Evolutionary conservation across 768 basidiomycete species (phyloP), one percentile per base, ranked within the genome.

Genomic region (Rhodotorula babjevae): DNA sequence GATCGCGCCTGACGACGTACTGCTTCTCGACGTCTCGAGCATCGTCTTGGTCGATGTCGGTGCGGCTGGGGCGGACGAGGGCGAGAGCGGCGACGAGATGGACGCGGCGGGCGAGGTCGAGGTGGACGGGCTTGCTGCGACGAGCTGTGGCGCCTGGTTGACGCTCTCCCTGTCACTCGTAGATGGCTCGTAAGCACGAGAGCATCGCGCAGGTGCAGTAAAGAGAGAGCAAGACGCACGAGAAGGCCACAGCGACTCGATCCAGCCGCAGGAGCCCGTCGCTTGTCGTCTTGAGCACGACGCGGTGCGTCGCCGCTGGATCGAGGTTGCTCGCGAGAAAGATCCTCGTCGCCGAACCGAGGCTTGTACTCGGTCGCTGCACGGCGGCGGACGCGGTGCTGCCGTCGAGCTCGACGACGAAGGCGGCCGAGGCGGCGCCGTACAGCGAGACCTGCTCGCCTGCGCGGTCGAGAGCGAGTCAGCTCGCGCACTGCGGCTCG

Each of bases 381-480:
- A 27, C 1, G 27, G 6, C 31, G 36, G 21, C 3, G n/a, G 19
- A 8, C 12, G 2, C 25, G 40, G 25, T 25, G 4, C 2, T 21
- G 19, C 53, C 60, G 60, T 68, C 61, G 46, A 68, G 33, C 42
- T 42, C 52, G 49, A 29, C 55, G 42, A 40, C 27, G 31, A 63
- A 67, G 33, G 31, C 8, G 33, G 49, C 27, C 8, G 67, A 25
- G 14, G 46, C 23, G 4, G 40, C 7, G 19, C 71, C 71, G 62
- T 46, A 72, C 3, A 72, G n/a, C 15, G 49, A 53, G 21, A 72
- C 42, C 50, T 72, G 71, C 52, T 72, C 66, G 66, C 71, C 71
- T 72, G 66, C 18, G 3, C 23, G n/a, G 19, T 3, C 23, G n/a
- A 29, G 29, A 0, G 31, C 1, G 1, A 11, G 56, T 65, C 56